Evolutionary conservation across 2,329 filamentous ascomycete species (phyloP).

Genomic region (Colletotrichum sp.): DNA sequence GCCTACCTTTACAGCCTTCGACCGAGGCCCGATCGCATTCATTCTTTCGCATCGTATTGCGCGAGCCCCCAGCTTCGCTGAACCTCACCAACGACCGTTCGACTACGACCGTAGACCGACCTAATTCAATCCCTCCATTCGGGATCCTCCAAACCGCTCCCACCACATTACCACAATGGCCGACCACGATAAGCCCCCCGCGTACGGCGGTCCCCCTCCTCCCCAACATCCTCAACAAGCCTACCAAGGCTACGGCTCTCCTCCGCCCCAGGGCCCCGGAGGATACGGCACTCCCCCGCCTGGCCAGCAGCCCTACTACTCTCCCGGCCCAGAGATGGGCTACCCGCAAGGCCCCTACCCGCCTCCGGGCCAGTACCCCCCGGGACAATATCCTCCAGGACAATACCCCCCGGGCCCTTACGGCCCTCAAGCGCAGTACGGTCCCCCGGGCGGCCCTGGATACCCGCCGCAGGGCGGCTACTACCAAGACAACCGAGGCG

Average conservation of each 20-base stretch:
- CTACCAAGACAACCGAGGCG: slow-evolving; percentile 33
- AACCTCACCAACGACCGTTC: not conserved
- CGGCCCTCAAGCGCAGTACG: slow-evolving; percentile 16
- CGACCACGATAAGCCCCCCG: slow-evolving; percentile 54
- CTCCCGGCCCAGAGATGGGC: slow-evolving; percentile 46
- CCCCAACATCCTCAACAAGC: slow-evolving; percentile 46
- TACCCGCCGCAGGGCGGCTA: slow-evolving; percentile 31
- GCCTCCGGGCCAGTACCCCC: slow-evolving; percentile 37
- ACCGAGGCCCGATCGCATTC: not conserved
- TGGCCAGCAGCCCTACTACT: slow-evolving; percentile 36
- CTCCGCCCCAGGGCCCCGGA: slow-evolving; percentile 32
- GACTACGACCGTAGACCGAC: not conserved
- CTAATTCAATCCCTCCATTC: not conserved
- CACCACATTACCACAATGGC: slow-evolving; percentile 38
- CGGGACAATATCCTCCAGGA: slow-evolving; percentile 37
- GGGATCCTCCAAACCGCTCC: not conserved
- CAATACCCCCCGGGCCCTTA: slow-evolving; percentile 27
- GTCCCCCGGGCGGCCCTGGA: slow-evolving; percentile 26
- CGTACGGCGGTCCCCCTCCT: slow-evolving; percentile 45
- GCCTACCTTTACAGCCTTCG: not conserved
- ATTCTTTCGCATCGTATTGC: not conserved
- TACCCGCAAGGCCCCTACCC: slow-evolving; percentile 38
- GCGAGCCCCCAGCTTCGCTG: not conserved
- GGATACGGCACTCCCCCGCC: slow-evolving; percentile 40
- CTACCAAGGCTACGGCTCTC: slow-evolving; percentile 46